Evolutionary conservation across 2,329 filamentous ascomycete species (phyloP).

Genomic region (Penicillium paneum): DNA sequence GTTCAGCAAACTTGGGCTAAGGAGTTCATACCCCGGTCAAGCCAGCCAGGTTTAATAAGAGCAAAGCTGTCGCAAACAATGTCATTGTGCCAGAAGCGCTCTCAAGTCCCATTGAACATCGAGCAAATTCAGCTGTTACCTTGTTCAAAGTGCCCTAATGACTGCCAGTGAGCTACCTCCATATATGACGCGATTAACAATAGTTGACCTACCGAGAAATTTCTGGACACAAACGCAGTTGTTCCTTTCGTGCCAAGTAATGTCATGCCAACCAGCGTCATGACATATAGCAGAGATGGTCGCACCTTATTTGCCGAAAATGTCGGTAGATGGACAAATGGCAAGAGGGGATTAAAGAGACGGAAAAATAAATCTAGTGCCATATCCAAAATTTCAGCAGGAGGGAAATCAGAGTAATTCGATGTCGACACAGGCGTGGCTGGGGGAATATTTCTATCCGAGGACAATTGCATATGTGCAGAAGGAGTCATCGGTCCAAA

Average conservation of each 20-base stretch:
- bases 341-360: constrained; percentile 52
- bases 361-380: constrained; percentile 54
- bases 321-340: constrained; percentile 54
- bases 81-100: constrained; percentile 45
- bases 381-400: constrained; percentile 54
- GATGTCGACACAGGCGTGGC: constrained; percentile 20
- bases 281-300: constrained; percentile 48
- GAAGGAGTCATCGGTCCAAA: constrained; percentile 30
- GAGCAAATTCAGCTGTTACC: constrained; percentile 44
- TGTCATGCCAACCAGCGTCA: constrained; percentile 54
- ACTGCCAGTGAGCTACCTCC: background rate
- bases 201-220: constrained; percentile 38
- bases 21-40: constrained; percentile 42
- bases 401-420: constrained; percentile 43
- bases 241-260: constrained; percentile 53
- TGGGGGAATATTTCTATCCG: constrained; percentile 18
- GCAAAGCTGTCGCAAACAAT: constrained; percentile 47
- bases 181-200: background rate
- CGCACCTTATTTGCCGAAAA: constrained; percentile 51
- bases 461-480: constrained; percentile 19
- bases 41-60: constrained; percentile 50
- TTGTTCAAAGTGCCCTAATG: constrained; percentile 37
- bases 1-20: background rate
- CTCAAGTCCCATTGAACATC: constrained; percentile 40
- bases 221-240: constrained; percentile 48